Conservation (phyloP, 148 eudicot species). For the Rhododendron vialii region DNA sequence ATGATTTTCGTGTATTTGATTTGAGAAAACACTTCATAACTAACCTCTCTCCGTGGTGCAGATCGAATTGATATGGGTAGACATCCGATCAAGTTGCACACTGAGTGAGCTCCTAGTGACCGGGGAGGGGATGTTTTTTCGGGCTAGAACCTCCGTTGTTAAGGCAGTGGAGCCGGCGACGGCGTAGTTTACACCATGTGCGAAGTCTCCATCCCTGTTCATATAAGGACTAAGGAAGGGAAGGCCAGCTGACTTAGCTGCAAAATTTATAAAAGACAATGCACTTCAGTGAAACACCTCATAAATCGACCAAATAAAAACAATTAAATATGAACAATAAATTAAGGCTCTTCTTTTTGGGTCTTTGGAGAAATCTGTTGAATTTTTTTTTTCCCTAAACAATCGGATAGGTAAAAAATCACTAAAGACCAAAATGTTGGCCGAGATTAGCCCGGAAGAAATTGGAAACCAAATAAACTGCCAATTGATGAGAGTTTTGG, state of each 20-base stretch:
- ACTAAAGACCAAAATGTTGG: no score
- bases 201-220: neutral
- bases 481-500: no score
- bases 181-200: neutral
- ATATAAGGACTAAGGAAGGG: neutral
- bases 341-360: no score
- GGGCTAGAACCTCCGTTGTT: neutral
- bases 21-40: neutral
- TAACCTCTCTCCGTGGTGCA: neutral
- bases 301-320: neutral
- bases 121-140: neutral
- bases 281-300: neutral
- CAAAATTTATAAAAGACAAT: neutral
- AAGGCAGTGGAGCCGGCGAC: neutral
- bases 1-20: neutral
- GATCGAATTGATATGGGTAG: neutral
- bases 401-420: no score
- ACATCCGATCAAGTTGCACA: conserved; percentile 1
- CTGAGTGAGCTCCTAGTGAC: neutral
- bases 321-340: neutral
- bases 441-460: no score
- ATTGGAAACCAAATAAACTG: no score
- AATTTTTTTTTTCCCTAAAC: no score
- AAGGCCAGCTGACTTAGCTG: neutral
- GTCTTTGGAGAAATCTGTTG: no score